Evolutionary conservation across 805 yeast species (phyloP).

Genomic region (Debaryomyces tyrocola): DNA sequence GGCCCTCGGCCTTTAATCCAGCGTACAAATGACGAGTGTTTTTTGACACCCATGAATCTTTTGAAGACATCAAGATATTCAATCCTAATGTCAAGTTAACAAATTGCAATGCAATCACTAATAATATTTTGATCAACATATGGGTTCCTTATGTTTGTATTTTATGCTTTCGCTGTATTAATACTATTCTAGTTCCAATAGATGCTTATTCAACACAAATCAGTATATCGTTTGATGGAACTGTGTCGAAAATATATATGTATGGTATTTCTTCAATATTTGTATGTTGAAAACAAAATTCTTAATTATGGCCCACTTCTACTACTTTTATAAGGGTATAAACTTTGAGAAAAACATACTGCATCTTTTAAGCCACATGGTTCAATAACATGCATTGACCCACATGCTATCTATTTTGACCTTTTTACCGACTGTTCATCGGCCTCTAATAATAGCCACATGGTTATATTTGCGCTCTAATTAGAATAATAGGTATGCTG

Average conservation of each 20-base stretch:
- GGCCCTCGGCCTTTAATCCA: slow-evolving; percentile 27
- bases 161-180: background rate
- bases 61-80: slow-evolving; percentile 21
- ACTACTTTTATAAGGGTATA: background rate
- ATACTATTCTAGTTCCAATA: background rate
- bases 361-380: background rate
- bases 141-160: background rate
- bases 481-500: too few relatives aligned
- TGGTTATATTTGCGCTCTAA: too few relatives aligned
- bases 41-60: slow-evolving; percentile 40
- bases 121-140: background rate
- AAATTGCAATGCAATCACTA: background rate
- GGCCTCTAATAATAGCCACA: too few relatives aligned
- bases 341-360: background rate
- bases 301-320: background rate
- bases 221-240: background rate
- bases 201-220: background rate
- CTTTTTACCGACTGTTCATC: too few relatives aligned
- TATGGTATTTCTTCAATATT: background rate
- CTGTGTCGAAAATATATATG: too few relatives aligned
- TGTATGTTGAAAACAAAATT: background rate
- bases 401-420: too few relatives aligned
- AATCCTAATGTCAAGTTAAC: background rate
- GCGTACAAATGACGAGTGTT: slow-evolving; percentile 29
- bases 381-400: background rate